Evolutionary conservation across 805 yeast species (phyloP), one percentile per base, ranked within the genome.

Genomic region (Scheffersomyces lignosus): DNA sequence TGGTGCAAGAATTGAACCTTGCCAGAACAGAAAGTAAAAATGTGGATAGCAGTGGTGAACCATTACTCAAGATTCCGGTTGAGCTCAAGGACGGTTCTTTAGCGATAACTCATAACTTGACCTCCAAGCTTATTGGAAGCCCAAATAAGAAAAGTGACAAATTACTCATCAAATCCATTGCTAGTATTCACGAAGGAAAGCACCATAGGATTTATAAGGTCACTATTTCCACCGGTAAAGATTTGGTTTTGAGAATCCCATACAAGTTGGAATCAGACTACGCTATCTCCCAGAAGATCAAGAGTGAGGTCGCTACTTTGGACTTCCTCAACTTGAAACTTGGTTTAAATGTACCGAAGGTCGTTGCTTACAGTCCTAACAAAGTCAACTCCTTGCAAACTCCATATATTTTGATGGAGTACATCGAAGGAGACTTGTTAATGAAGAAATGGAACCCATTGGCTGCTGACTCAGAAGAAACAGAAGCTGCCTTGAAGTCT

Each of bases 401-500:
- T 22, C 96, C 96, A 27, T 91, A 81, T 56, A 81, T 87, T 38
- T 68, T 91, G 47, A 77, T 85, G 81, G 96, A 91, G 58, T 78
- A 65, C 53, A 71, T 86, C 41, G 82, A 78, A 34, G 96, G 97
- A 33, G 83, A 81, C 18, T 73, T 86, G 42, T 68, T 91, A 47
- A 91, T 93, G 96, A 84, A 78, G 50, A 68, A 79, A 44, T 91
- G 99, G 99, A 79, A 86, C 46, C 98, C 99, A 13, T 75, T 87
- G 58, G 67, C 75, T 15, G 69, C 71, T 18, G 87, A 84, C 43
- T 73, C 76, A 28, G 72, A 72, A 16, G 60, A 65, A 15, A 68
- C 77, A 18, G 73, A 73, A 33, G 73, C 64, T 12, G 69, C 75
- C 31, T 62, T 85, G 45, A 70, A 74, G 44, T 60, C 67, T 27